Evolutionary conservation across 2,329 filamentous ascomycete species (phyloP), one percentile per base, ranked within the genome.

Genomic region (Paecilomyces fulvus): DNA sequence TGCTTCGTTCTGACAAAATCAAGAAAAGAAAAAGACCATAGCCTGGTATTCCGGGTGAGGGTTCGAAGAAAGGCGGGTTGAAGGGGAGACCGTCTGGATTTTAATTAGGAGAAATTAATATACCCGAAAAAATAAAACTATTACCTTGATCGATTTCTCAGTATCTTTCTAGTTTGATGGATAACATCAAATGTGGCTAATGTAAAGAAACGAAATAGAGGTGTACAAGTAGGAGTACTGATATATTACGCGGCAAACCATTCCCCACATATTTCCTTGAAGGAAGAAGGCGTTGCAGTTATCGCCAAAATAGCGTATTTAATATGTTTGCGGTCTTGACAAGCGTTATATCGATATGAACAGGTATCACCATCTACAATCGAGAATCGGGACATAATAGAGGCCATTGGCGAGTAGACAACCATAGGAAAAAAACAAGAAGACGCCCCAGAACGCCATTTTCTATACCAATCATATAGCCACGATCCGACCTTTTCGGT

Each of bases 401-500:
- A 17, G 37, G 37, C 37, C 37, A 17, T 20, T n/a, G 21, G 21
- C 21, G 21, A 49, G 11, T 25, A 28, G 48, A 28, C 28, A 23
- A 49, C 25, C 11, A 49, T 28, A 28, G 3, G 21, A 49, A n/a
- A n/a, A n/a, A n/a, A 49, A 21, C 28, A 55, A 21, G n/a, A 50
- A 50, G 12, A 58, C 17, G 21, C 51, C 31, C 21, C 23, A 53
- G 21, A 59, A 68, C 65, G 66, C 65, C 65, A 59, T 63, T 65
- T 63, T 67, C 54, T 51, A 65, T 63, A 54, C 57, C 59, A 64
- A 57, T 56, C 64, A 59, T 66, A n/a, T n/a, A n/a, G 68, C 63
- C 66, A 67, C 59, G 59, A 64, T 64, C 62, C 60, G 62, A 63
- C 64, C 60, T 67, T 62, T 65, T 64, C 62, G 63, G 62, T 57